phyloP scores from a whole-genome alignment of 2,329 filamentous ascomycete species.

The Ophiostoma perfectum region DNA sequence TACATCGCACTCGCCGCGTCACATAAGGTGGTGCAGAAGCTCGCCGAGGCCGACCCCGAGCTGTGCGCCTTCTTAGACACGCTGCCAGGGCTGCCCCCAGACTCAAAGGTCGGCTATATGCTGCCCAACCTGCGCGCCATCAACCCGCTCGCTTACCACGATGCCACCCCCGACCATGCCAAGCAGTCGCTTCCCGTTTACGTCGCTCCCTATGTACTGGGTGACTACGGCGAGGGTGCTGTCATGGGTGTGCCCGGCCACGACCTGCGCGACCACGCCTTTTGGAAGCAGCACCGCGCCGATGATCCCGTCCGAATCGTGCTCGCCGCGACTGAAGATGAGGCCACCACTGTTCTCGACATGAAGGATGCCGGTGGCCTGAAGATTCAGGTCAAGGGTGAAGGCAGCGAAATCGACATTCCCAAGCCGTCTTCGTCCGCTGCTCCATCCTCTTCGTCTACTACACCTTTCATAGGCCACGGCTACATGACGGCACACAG shows the following conservation, averaged over 20 bases:
- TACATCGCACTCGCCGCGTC: constrained; percentile 73
- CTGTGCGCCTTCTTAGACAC: constrained; percentile 63
- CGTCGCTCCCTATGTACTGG: constrained; percentile 77
- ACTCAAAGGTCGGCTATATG: constrained; percentile 62
- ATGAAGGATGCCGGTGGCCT: constrained; percentile 27
- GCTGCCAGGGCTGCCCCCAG: constrained; percentile 49
- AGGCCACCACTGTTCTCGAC: constrained; percentile 37
- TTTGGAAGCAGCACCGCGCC: constrained; percentile 67
- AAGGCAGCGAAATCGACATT: not conserved
- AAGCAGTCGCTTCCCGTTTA: constrained; percentile 65
- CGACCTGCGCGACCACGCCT: constrained; percentile 69
- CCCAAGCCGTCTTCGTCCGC: not conserved
- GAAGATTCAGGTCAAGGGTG: not conserved
- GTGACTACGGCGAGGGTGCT: constrained; percentile 79
- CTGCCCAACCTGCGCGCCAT: constrained; percentile 56
- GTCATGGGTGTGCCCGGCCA: constrained; percentile 91
- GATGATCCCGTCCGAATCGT: constrained; percentile 59
- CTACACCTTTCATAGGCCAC: constrained; percentile 47
- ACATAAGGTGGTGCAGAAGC: constrained; percentile 60
- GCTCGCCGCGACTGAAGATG: constrained; percentile 48
- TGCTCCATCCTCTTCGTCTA: not conserved
- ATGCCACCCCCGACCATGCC: constrained; percentile 44
- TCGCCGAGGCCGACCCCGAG: constrained; percentile 55
- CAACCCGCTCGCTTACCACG: constrained; percentile 59
- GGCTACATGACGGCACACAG: constrained; percentile 64